Base-by-base conservation (phyloP, 176 grass and related monocot genomes). In the Bromus sterilis region DNA sequence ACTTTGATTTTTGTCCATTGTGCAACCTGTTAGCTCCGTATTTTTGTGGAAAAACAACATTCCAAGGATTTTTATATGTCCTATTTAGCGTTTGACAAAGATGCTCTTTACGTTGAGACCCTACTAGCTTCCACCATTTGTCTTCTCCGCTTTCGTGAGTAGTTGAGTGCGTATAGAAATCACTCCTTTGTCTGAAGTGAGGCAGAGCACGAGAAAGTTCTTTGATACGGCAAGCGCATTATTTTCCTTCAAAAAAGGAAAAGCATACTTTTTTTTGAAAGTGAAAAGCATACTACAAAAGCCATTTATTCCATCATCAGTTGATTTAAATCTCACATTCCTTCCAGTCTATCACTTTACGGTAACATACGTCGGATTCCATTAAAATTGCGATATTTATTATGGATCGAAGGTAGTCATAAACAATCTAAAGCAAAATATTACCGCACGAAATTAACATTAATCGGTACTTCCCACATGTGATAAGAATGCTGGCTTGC, bases 131-230 rank as follows among this genome's bases (percentile, higher is more conserved):
- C 42, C 26, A 18, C 42, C 68, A 78, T 83, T 82, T 71, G 56
- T 72, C 64, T 44, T 9, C 20, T 41, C 59, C 12, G 18, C n/a
- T 56, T 71, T 57, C 40, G 61, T 63, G 33, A 65, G 34, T 46
- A 41, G 55, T 82, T 55, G 40, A 72, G 28, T 31, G 35, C 36
- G 37, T 59, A 82, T 43, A 80, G 18, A 75, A 42, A 37, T 18
- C 59, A 23, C n/a, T 48, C 29, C 49, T 76, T 48, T 73, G 56
- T 82, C 76, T 14, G 66, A 56, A 34, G 44, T 74, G 66, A 46
- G 32, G 60, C 64, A 74, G 46, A 46, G 34, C 88, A 83, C 82
- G 66, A 82, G 83, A 64, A 40, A 40, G 51, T 60, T 36, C 46
- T 62, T 29, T 66, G 37, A 31, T 61, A 41, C 24, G 7, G 36